These are phyloP conservation scores for Tulasnella sp. DNA, from an alignment of 768 basidiomycete species.

Conservation along the genomic window DNA sequence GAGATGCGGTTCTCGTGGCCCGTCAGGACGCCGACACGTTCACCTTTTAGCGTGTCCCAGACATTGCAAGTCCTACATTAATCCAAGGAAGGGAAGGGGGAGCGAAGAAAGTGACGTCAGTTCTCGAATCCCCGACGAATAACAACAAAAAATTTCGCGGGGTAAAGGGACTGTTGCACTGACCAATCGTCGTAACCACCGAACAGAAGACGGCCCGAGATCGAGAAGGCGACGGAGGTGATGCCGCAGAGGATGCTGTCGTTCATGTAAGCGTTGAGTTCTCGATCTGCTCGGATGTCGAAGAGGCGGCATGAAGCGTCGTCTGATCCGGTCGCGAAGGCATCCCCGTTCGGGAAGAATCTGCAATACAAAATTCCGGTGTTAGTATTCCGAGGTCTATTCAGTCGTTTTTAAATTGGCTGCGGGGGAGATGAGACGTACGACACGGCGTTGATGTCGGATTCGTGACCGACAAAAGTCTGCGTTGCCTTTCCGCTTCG, in stretches of 20 bases:
- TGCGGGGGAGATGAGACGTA: slow-evolving; percentile 54
- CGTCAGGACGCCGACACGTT: slow-evolving; percentile 94
- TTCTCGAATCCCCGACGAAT: not conserved
- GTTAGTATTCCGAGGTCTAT: not conserved
- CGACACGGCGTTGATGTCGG: slow-evolving; percentile 99
- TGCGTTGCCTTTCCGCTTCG: slow-evolving; percentile 96
- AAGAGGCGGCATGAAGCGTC: slow-evolving; percentile 98
- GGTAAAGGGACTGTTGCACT: not conserved
- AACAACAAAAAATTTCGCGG: not conserved
- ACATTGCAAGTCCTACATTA: slow-evolving; percentile 80
- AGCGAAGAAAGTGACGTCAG: not conserved
- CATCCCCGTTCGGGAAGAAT: slow-evolving; percentile 99
- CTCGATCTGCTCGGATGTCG: slow-evolving; percentile 96
- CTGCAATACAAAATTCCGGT: slow-evolving; percentile 50
- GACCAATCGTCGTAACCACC: slow-evolving; percentile 98
- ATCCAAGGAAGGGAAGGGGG: not conserved
- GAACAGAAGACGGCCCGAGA: slow-evolving; percentile 95
- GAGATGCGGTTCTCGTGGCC: slow-evolving; percentile 98
- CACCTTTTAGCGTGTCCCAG: slow-evolving; percentile 98
- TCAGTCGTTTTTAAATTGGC: not conserved
- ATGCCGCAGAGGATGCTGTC: slow-evolving; percentile 99
- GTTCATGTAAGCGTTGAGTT: slow-evolving; percentile 95
- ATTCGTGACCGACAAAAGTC: slow-evolving; percentile 98
- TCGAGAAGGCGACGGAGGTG: slow-evolving; percentile 98
- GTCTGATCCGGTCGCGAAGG: slow-evolving; percentile 99